phyloP scores from a whole-genome alignment of 495 filamentous ascomycete genomes.

The Trichoderma reesei region DNA sequence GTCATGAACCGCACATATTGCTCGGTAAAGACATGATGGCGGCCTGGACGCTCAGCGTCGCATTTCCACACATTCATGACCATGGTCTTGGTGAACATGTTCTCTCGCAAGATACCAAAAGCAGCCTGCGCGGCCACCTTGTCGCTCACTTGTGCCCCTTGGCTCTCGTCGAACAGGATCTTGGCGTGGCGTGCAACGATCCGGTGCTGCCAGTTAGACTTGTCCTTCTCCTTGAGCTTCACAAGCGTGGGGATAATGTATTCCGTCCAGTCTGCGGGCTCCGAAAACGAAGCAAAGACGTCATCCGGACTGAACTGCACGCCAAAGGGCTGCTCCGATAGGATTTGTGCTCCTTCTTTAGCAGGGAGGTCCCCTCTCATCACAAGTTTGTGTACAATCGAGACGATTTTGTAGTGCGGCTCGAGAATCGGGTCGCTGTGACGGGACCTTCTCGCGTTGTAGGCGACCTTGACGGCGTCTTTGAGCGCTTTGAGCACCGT shows the following conservation, averaged over 20 bases:
- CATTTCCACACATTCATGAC: constrained; percentile 93
- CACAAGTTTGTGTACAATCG: constrained; percentile 77
- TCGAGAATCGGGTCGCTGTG: constrained; percentile 84
- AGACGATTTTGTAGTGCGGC: constrained; percentile 92
- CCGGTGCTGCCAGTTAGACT: constrained; percentile 94
- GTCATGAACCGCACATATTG: constrained; percentile 80
- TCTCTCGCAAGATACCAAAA: constrained; percentile 67
- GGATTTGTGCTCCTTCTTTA: constrained; percentile 33
- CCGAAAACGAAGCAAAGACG: constrained; percentile 30
- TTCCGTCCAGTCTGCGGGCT: constrained; percentile 58
- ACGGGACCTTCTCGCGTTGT: constrained; percentile 68
- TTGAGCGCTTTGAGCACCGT: constrained; percentile 45
- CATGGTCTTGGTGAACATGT: constrained; percentile 93
- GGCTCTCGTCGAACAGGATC: constrained; percentile 50
- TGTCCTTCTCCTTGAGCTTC: constrained; percentile 73
- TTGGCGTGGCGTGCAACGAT: constrained; percentile 72
- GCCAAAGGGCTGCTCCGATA: constrained; percentile 37
- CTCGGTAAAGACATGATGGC: constrained; percentile 89
- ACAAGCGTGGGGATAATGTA: constrained; percentile 66
- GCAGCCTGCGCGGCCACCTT: constrained; percentile 47
- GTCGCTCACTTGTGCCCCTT: constrained; percentile 18
- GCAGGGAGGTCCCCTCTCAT: constrained; percentile 31
- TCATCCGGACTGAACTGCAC: constrained; percentile 27
- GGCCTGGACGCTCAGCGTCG: constrained; percentile 78
- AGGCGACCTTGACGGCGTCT: constrained; percentile 23